Evolutionary conservation across 2,329 filamentous ascomycete genomes (phyloP), one percentile per base, ranked within the genome.

Genomic region (Aspergillus sp.): DNA sequence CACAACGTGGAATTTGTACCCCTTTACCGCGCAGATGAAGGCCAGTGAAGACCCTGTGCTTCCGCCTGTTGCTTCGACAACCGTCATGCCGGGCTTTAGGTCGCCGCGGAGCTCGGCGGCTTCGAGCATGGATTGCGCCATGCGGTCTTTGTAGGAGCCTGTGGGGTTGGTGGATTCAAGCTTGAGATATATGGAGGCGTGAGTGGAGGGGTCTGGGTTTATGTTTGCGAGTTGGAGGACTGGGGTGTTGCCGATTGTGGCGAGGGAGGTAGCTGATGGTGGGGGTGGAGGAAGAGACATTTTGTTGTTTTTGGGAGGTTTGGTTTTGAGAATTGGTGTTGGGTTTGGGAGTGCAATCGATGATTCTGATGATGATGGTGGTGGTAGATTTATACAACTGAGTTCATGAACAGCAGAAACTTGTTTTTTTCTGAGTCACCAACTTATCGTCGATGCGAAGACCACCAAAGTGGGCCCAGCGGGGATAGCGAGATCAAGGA

Each of bases 21-120:
- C 56, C 26, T 62, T 61, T 3, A 56, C 22, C 4, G 53, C 51
- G n/a, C 62, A 62, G 34, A 62, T 53, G 18, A 62, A 60, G 9
- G 62, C 60, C 3, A 64, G 45, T 1, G 56, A 61, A 17, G 57
- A 56, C 4, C 58, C 62, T 12, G 93, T 96, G 74, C 96, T 96
- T 48, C 92, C 93, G 68, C 89, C 93, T 24, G 92, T 96, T 5
- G 92, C 92, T 83, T 96, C 93, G 69, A 96, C 96, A 67, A 96
- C 80, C 42, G 90, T 96, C 76, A 96, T 90, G 55, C 91, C 92
- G 22, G 92, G 92, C 81, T 91, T 95, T 76, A 96, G 95, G 62
- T 91, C 85, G 30, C 92, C 92, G 52, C 83, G 87, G 71, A 84
- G 85, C 81, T 96, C 92, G 32, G 93, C 93, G 72, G 91, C 88